Conservation (phyloP, 2,329 filamentous ascomycete genomes). For the Colletotrichum incanum region DNA sequence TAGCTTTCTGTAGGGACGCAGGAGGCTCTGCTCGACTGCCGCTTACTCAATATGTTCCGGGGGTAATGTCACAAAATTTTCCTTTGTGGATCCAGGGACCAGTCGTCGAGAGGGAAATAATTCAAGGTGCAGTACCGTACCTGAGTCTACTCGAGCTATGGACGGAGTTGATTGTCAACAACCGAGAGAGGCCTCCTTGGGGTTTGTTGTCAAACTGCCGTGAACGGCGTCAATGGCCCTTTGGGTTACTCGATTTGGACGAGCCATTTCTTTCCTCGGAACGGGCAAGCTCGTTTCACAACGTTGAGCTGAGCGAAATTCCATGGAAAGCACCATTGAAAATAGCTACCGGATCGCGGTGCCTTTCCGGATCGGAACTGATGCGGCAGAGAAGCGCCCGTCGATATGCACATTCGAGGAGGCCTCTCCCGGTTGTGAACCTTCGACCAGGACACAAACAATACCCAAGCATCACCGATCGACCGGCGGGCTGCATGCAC, state of each 20-base stretch:
- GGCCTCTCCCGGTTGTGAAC: conserved; percentile 11
- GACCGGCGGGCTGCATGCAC: background rate
- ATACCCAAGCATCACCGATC: background rate
- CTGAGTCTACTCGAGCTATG: background rate
- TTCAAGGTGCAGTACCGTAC: background rate
- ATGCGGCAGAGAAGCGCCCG: conserved; percentile 22
- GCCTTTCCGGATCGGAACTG: conserved; percentile 12
- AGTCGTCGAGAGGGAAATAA: background rate
- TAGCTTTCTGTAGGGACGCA: background rate
- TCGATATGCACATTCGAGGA: conserved; percentile 21
- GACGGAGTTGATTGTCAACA: background rate
- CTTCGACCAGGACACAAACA: background rate
- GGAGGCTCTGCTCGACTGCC: conserved; percentile 35
- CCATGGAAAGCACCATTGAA: background rate
- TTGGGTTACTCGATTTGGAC: conserved; percentile 29
- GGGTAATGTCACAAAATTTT: background rate
- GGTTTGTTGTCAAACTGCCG: background rate
- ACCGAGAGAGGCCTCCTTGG: conserved; percentile 1
- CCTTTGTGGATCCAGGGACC: background rate
- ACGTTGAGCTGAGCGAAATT: background rate
- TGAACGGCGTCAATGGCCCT: conserved; percentile 4
- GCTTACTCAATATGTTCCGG: conserved; percentile 8
- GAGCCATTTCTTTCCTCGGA: conserved; percentile 17
- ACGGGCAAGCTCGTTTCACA: background rate
- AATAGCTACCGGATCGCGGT: background rate